These are phyloP conservation scores for Agroathelia rolfsii DNA, from an alignment of 1,284 basidiomycete genomes.

Conservation along the genomic window DNA sequence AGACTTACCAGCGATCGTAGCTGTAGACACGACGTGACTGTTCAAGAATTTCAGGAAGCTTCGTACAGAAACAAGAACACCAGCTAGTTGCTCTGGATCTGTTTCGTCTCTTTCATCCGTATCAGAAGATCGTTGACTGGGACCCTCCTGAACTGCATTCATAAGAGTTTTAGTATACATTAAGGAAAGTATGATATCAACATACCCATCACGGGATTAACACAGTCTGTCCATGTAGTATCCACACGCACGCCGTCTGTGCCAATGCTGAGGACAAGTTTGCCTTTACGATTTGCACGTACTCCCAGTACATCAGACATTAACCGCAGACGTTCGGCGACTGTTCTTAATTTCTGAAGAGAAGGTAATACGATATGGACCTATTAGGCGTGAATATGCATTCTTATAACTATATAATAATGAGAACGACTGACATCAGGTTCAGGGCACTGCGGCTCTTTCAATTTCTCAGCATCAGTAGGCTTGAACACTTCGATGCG, in stretches of 20 bases:
- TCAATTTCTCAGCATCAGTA: constrained; percentile 59
- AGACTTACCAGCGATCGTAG: constrained; percentile 75
- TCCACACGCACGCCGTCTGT: constrained; percentile 69
- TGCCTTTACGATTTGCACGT: constrained; percentile 54
- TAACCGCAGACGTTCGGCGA: constrained; percentile 67
- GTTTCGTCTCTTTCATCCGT: constrained; percentile 22
- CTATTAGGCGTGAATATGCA: constrained; percentile 28
- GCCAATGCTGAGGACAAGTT: constrained; percentile 57
- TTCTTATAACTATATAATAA: constrained; percentile 1
- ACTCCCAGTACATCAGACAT: constrained; percentile 71
- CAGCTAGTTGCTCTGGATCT: constrained; percentile 49
- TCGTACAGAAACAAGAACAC: constrained; percentile 61
- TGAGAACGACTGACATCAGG: constrained; percentile 58
- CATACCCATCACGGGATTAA: constrained; percentile 59
- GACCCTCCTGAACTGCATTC: constrained; percentile 12
- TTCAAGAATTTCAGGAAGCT: constrained; percentile 80
- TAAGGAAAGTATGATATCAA: constrained; percentile 10
- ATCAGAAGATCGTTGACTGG: constrained; percentile 13
- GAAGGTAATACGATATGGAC: constrained; percentile 77
- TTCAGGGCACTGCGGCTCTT: constrained; percentile 80
- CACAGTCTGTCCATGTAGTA: constrained; percentile 71
- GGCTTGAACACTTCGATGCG: constrained; percentile 70
- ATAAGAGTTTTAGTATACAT: constrained; percentile 3
- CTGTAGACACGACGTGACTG: constrained; percentile 75
- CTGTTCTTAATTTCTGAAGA: constrained; percentile 66